Percentiles rank a stretch among this genome's conserved stretches.
These are phyloP conservation scores for Atalantia buxifolia DNA, from an alignment of 345 rosid species.

Conservation along the genomic window DNA sequence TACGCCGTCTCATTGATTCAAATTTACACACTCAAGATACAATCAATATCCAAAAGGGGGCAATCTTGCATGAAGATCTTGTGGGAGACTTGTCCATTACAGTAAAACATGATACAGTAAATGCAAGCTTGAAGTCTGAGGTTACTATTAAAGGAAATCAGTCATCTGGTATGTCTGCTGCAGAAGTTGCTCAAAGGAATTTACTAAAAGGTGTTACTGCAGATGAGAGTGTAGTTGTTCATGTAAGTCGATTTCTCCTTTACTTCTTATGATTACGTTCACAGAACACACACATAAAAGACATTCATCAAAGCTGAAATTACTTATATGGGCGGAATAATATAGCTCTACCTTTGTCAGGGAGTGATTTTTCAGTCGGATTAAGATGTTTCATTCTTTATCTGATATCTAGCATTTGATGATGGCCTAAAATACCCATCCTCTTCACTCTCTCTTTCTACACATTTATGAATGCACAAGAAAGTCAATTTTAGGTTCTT, in stretches of 20 bases:
- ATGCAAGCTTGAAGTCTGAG: constrained; percentile 29
- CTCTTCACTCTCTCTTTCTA: background rate
- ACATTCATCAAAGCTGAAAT: background rate
- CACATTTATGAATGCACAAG: background rate
- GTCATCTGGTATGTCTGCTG: constrained; percentile 27
- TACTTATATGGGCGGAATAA: background rate
- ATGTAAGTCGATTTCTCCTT: constrained; percentile 37
- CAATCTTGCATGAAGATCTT: constrained; percentile 32
- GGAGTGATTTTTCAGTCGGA: background rate
- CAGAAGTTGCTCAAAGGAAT: constrained; percentile 40
- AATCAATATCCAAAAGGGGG: constrained; percentile 16
- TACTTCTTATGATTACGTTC: background rate
- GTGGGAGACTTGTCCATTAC: constrained; percentile 54
- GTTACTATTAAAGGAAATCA: constrained; percentile 19
- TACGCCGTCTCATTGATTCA: constrained; percentile 28
- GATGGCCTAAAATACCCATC: background rate
- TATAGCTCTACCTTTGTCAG: background rate
- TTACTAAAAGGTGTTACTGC: constrained; percentile 69
- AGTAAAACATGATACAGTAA: constrained; percentile 38
- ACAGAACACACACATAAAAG: background rate
- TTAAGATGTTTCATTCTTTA: background rate
- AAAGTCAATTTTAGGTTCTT: background rate
- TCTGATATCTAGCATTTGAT: background rate
- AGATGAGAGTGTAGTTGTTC: constrained; percentile 62
- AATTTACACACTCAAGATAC: constrained; percentile 19